Percentiles rank a stretch among this genome's conserved stretches.
Conservation (phyloP, 768 basidiomycete species). For the Hygrophoropsis aurantiaca region DNA sequence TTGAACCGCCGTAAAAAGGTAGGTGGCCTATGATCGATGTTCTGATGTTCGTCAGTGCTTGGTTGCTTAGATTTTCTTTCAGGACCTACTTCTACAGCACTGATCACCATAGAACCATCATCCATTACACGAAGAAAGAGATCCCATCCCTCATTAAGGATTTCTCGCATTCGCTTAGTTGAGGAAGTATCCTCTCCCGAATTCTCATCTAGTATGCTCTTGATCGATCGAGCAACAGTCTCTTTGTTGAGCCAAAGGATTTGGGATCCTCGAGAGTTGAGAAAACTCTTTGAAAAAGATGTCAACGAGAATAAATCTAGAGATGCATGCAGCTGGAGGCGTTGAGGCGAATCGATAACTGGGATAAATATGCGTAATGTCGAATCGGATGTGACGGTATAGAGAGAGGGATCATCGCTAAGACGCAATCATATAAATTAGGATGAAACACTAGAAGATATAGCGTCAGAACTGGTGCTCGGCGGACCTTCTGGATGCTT, state of each 20-base stretch:
- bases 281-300: constrained; percentile 31
- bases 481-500: constrained; percentile 61
- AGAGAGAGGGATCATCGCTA: constrained; percentile 77
- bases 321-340: constrained; percentile 81
- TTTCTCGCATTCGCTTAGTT: constrained; percentile 53
- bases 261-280: constrained; percentile 38
- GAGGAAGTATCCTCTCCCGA: constrained; percentile 7
- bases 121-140: constrained; percentile 69
- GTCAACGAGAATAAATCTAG: constrained; percentile 70
- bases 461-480: background rate
- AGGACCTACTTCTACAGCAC: constrained; percentile 68
- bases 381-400: constrained; percentile 81
- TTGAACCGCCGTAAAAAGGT: constrained; percentile 76
- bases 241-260: constrained; percentile 74
- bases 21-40: constrained; percentile 87
- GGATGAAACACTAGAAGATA: too few species aligned
- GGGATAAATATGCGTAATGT: constrained; percentile 84
- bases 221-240: constrained; percentile 50
- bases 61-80: background rate
- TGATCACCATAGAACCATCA: constrained; percentile 74
- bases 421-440: constrained; percentile 1
- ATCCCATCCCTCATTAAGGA: constrained; percentile 75
- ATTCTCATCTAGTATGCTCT: constrained; percentile 43
- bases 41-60: constrained; percentile 44
- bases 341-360: constrained; percentile 81